A percentile compares a stretch with the other conserved stretches of the same genome.
These are phyloP conservation scores for Penicillium italicum DNA, from an alignment of 2,329 filamentous ascomycete genomes.

Conservation along the genomic window DNA sequence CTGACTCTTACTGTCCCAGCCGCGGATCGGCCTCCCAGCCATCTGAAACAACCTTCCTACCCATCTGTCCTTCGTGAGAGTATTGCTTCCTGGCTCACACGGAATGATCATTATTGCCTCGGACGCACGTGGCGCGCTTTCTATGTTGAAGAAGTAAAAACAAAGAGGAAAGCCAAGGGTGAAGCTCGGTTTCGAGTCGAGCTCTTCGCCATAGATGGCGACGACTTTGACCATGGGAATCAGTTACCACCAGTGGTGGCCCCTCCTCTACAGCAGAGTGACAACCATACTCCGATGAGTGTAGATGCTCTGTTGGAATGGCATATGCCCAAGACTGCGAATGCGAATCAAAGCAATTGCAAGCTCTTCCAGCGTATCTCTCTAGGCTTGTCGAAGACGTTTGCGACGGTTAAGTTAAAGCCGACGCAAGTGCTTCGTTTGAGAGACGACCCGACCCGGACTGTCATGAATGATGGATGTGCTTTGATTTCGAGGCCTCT, in stretches of 20 bases:
- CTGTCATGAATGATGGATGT: conserved; percentile 53
- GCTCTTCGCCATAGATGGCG: conserved; percentile 47
- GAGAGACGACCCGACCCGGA: conserved; percentile 24
- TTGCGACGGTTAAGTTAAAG: conserved; percentile 36
- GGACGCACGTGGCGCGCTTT: conserved; percentile 46
- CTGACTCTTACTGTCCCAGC: conserved; percentile 40
- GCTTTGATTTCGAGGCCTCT: conserved; percentile 52
- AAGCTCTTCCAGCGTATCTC: conserved; percentile 47
- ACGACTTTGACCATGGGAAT: conserved; percentile 32
- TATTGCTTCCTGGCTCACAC: conserved; percentile 41
- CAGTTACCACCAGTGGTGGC: conserved; percentile 16
- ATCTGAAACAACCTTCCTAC: conserved; percentile 23
- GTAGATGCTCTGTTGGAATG: conserved; percentile 43
- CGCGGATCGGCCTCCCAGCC: conserved; percentile 26
- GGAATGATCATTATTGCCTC: conserved; percentile 38
- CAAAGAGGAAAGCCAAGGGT: conserved; percentile 27
- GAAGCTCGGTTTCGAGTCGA: conserved; percentile 32
- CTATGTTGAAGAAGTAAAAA: conserved; percentile 41
- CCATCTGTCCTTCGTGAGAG: conserved; percentile 32
- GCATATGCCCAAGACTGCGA: conserved; percentile 41
- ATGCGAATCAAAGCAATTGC: conserved; percentile 39
- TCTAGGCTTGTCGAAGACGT: conserved; percentile 46
- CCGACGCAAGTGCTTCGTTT: conserved; percentile 38
- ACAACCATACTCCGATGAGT: conserved; percentile 36
- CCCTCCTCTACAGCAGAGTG: conserved; percentile 23